A percentile compares a stretch with the other conserved stretches of the same genome.
Conservation (phyloP, 257 asterid species). For the Solanum etuberosum region DNA sequence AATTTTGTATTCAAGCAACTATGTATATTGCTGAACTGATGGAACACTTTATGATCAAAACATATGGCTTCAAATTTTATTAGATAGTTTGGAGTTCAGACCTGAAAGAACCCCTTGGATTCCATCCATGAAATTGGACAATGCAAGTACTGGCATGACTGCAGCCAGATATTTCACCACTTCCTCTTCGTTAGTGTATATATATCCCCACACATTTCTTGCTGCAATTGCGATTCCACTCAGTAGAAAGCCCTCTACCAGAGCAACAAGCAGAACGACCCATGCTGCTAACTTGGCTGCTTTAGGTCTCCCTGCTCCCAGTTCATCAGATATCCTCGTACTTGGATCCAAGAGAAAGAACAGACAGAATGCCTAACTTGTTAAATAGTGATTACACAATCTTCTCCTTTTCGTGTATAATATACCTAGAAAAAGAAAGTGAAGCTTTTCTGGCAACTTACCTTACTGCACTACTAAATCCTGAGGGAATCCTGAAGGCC, state of each 20-base stretch:
- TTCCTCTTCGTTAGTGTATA: constrained; percentile 8
- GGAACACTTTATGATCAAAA: background rate
- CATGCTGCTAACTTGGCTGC: constrained; percentile 11
- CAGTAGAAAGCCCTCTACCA: constrained; percentile 12
- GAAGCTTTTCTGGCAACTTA: background rate
- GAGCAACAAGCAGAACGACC: constrained; percentile 5
- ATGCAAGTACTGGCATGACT: constrained; percentile 24
- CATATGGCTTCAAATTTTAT: background rate
- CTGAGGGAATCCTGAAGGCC: constrained; percentile 18
- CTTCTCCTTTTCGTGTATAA: background rate
- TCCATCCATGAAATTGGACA: constrained; percentile 31
- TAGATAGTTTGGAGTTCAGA: background rate
- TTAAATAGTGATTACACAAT: background rate
- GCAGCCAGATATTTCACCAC: constrained; percentile 8
- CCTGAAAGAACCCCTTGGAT: constrained; percentile 27
- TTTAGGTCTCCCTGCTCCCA: constrained; percentile 14
- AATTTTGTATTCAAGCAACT: background rate
- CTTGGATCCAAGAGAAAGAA: background rate
- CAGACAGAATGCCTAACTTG: background rate
- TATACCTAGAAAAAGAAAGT: background rate
- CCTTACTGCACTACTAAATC: constrained; percentile 26
- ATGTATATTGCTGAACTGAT: background rate
- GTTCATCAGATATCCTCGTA: constrained; percentile 19
- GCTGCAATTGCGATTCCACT: constrained; percentile 8
- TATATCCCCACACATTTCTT: constrained; percentile 13